Evolutionary conservation across 108 stramenopile species (phyloP), one percentile per base, ranked within the genome.

Genomic region (Licmophora abbreviata): DNA sequence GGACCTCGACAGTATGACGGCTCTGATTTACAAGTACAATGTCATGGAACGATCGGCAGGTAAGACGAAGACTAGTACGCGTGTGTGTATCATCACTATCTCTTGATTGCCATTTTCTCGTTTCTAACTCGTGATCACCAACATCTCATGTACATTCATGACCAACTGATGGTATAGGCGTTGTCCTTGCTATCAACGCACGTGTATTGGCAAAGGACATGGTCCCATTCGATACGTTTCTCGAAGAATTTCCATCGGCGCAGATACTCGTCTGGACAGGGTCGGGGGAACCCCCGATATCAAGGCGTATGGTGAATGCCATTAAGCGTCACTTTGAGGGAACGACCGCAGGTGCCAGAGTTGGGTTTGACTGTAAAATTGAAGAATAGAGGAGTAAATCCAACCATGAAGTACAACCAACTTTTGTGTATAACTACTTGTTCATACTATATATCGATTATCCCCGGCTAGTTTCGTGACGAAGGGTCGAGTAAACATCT

Each of bases 231-330:
- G 61, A 72, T 28, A 10, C 9, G 6, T 52, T 73, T 32, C 44
- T 79, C 23, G 17, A 34, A 7, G 51, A 57, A 22, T 64, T 66
- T 61, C 59, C 61, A 25, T 22, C 32, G 20, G 31, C 52, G 0
- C 55, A 57, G 43, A 32, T 79, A n/a, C 34, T 79, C n/a, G 50
- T 33, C 26, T 79, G 78, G 78, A 74, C 69, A 1, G 78, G 69
- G 8, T 59, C 44, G 9, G 73, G 73, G 5, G 78, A 79, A 48
- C 70, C 69, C 23, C 48, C 59, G 3, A 71, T 78, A 15, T 32
- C 61, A 7, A n/a, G 30, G 20, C 9, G 10, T 9, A 12, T 37
- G 11, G 4, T 68, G 18, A 36, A 58, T 25, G 29, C 14, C 8
- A 58, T 68, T 10, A 15, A 23, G 5, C 22, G 44, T 20, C 29